These are phyloP conservation scores for Xanthoparmelia taractica DNA, from an alignment of 495 filamentous ascomycete species.

Conservation along the genomic window DNA sequence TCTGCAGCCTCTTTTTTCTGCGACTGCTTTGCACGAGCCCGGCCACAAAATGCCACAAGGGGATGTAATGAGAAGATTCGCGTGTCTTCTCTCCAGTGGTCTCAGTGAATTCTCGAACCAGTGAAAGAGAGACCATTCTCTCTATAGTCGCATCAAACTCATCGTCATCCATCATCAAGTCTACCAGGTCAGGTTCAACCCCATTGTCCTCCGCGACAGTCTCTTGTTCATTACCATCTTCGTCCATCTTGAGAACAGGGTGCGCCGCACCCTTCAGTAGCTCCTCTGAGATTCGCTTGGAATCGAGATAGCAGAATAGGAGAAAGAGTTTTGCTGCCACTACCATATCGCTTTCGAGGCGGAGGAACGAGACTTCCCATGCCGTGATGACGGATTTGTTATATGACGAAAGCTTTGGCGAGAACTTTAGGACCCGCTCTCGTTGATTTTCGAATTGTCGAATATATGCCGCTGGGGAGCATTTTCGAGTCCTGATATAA, in stretches of 20 bases:
- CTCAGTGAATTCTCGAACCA: conserved; percentile 9
- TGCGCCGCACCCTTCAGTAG: conserved; percentile 5
- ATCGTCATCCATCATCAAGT: conserved; percentile 4
- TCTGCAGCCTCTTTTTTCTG: conserved; percentile 4
- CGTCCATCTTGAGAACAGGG: conserved; percentile 8
- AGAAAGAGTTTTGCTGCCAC: conserved; percentile 7
- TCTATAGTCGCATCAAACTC: conserved; percentile 12
- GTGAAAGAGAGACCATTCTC: conserved; percentile 10
- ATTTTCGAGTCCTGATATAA: conserved; percentile 9
- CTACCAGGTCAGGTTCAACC: conserved; percentile 2
- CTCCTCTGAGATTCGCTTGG: conserved; percentile 10
- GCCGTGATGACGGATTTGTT: conserved; percentile 16
- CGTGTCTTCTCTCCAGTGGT: neutral
- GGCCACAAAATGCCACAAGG: conserved; percentile 7
- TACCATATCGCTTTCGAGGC: conserved; percentile 8
- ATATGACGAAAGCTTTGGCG: conserved; percentile 14
- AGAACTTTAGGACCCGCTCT: conserved; percentile 8
- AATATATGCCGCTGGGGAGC: conserved; percentile 11
- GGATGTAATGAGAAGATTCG: conserved; percentile 12
- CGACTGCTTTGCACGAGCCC: conserved; percentile 7
- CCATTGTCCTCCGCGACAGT: conserved; percentile 15
- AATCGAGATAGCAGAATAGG: conserved; percentile 16
- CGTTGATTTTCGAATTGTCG: conserved; percentile 11
- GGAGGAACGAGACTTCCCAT: conserved; percentile 15
- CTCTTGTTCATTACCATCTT: conserved; percentile 12